Evolutionary conservation across 208 protist genomes (phyloP).

Genomic region (Crithidia expoeki): DNA sequence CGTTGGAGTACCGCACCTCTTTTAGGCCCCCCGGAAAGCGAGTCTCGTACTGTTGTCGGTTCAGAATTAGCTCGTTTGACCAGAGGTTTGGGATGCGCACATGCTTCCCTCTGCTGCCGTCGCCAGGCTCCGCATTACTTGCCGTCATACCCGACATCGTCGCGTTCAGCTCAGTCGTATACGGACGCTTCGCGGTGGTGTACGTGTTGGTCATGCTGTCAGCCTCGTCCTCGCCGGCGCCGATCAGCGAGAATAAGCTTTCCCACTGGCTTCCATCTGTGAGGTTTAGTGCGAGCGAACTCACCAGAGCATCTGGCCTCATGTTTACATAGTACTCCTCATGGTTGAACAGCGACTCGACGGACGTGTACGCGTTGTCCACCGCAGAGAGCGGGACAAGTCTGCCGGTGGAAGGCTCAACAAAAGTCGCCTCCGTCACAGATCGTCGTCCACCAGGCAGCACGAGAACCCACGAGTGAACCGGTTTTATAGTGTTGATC

Average conservation of each 20-base stretch:
- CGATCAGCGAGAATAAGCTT: constrained; percentile 50
- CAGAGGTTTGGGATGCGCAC: constrained; percentile 65
- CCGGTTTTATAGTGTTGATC: constrained; percentile 22
- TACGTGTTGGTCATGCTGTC: constrained; percentile 17
- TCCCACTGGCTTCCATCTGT: constrained; percentile 80
- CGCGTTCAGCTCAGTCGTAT: constrained; percentile 15
- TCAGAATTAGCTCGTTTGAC: constrained; percentile 74
- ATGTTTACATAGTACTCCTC: constrained; percentile 92
- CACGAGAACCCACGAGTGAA: constrained; percentile 91
- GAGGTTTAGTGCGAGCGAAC: constrained; percentile 65
- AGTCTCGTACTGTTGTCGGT: constrained; percentile 74
- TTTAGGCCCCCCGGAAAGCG: constrained; percentile 82
- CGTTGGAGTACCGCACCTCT: constrained; percentile 73
- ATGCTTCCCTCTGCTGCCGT: constrained; percentile 25
- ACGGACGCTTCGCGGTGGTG: constrained; percentile 25
- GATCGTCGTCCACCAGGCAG: constrained; percentile 67
- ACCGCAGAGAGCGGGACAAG: constrained; percentile 40
- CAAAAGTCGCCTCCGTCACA: constrained; percentile 67
- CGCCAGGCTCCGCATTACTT: constrained; percentile 13
- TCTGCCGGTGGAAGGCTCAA: constrained; percentile 89
- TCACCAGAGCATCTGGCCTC: constrained; percentile 52
- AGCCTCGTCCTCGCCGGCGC: constrained; percentile 30
- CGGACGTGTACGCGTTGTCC: constrained; percentile 70
- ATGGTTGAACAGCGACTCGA: constrained; percentile 92
- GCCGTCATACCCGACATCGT: constrained; percentile 16